Conservation (phyloP, 345 rosid genomes). For the Pistacia integerrima region DNA sequence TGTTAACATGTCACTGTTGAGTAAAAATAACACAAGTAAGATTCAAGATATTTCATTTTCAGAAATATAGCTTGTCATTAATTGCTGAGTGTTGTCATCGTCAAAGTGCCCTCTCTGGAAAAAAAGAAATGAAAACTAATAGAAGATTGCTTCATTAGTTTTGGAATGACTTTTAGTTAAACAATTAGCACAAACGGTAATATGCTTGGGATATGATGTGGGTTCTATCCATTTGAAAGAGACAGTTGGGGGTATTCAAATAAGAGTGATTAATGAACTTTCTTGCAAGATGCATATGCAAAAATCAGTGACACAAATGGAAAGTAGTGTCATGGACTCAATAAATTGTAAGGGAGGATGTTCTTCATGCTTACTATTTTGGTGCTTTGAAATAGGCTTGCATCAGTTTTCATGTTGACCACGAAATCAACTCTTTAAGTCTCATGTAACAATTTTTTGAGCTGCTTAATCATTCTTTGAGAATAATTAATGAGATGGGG, state of each 20-base stretch:
- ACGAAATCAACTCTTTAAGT: not conserved
- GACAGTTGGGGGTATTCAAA: not conserved
- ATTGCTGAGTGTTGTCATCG: not conserved
- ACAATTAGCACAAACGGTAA: not conserved
- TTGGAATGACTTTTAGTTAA: conserved; percentile 2
- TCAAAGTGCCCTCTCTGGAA: conserved; percentile 7
- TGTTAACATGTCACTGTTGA: conserved; percentile 16
- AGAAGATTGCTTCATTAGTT: not conserved
- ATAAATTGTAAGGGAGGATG: not conserved
- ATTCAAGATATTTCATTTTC: not conserved
- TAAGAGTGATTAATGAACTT: not conserved
- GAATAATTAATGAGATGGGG: not conserved
- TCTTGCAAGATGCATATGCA: not conserved
- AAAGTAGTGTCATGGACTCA: not conserved
- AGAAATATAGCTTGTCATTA: conserved; percentile 7
- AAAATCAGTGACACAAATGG: not conserved
- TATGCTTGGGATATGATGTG: not conserved
- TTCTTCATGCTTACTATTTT: not conserved
- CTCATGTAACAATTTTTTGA: not conserved
- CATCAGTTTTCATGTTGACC: not conserved
- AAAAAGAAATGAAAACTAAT: not conserved
- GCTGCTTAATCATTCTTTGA: not conserved
- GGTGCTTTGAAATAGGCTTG: conserved; percentile 3
- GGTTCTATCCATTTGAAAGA: not conserved
- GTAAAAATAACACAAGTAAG: conserved; percentile 11